A percentile compares a stretch with the other conserved stretches of the same genome.
These are phyloP conservation scores for Solanum ossicruentum DNA, from an alignment of 257 asterid species.

Conservation along the genomic window DNA sequence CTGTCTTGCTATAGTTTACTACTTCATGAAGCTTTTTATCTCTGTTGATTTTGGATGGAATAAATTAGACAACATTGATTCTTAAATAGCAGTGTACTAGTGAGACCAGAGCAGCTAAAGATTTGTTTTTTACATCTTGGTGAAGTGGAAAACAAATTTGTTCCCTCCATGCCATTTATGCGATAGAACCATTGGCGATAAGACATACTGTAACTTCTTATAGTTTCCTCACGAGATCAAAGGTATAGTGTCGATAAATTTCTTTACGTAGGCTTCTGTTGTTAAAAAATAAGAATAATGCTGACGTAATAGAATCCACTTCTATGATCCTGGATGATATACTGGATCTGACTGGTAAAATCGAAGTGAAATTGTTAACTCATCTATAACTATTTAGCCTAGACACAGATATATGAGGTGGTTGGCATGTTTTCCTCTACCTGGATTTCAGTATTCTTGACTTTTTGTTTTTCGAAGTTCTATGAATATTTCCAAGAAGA, in stretches of 20 bases:
- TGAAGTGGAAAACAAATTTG: not conserved
- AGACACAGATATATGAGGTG: not conserved
- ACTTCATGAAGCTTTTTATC: not conserved
- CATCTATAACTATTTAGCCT: not conserved
- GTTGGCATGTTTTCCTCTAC: not conserved
- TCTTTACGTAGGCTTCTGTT: not conserved
- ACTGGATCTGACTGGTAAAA: no score
- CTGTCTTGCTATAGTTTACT: not conserved
- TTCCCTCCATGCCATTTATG: not conserved
- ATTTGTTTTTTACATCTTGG: not conserved
- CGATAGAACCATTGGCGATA: not conserved
- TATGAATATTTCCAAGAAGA: not conserved
- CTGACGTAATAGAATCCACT: no score
- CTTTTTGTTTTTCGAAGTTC: not conserved
- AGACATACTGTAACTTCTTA: not conserved
- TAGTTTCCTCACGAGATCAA: not conserved
- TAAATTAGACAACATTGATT: not conserved
- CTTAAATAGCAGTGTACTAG: not conserved
- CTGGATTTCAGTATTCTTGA: not conserved
- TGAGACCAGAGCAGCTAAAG: not conserved
- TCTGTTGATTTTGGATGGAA: not conserved
- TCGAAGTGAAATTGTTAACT: not conserved
- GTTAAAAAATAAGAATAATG: not conserved
- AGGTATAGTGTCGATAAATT: not conserved
- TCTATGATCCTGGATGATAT: no score